Evolutionary conservation across 1,139 yeast genomes (phyloP), one percentile per base, ranked within the genome.

Genomic region (Yamadazyma diospyri): DNA sequence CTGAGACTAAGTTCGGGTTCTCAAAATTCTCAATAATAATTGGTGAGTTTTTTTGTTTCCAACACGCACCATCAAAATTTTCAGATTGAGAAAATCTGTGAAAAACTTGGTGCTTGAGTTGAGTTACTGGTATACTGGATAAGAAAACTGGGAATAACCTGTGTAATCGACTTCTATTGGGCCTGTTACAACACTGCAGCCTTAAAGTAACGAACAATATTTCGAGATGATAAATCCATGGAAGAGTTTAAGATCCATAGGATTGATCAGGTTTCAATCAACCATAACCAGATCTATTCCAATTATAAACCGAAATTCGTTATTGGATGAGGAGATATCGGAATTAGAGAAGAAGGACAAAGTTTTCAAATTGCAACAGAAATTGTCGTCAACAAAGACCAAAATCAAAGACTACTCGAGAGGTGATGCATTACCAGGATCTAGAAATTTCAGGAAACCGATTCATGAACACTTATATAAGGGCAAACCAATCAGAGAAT

Each of bases 361-460:
- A 39, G 70, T 78, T 41, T 77, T 80, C 51, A 76, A 75, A 47
- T 72, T 83, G 56, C 92, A 88, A 59, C 70, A 84, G 34, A 82
- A 81, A 54, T 69, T 86, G 44, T 74, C 85, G 37, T 76, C 80
- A 53, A 79, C 83, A 30, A 72, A 76, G 37, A 86, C 84, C 27
- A 73, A 72, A 48, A 72, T 88, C 69, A 86, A 83, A 59, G 72
- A 76, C 40, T 76, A 79, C 47, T 87, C 86, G 47, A 92, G 94
- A 33, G 71, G 71, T 13, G 70, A 64, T 40, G 76, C 80, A 23
- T 82, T 92, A 29, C 97, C 96, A 2, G 92, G 95, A 51, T 64
- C 88, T 41, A 78, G 97, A 50, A 88, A 95, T 85, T 86, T 78
- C 68, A 76, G 86, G 51, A 76, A 81, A 47, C 97, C 97, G 28